Evolutionary conservation across 352 stramenopile species (phyloP), one percentile per base, ranked within the genome.

Genomic region (Globisporangium iwayamae): DNA sequence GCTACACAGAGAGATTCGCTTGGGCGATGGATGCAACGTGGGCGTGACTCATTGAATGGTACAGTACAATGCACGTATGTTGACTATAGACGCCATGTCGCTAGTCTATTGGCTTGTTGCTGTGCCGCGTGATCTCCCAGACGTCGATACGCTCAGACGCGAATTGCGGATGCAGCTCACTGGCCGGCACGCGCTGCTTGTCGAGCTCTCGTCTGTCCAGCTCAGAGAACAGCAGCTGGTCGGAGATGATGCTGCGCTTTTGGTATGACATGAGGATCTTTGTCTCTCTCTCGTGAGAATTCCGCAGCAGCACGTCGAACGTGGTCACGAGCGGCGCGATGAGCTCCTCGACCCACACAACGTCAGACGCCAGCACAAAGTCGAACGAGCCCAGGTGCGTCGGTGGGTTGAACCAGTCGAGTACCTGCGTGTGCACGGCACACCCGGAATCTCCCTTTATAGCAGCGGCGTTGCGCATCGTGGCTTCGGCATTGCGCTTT

Each of bases 321-420:
- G 90, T 95, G 16, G 65, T 18, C 18, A 96, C 90, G 20, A 98
- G 83, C 34, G 91, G 87, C 3, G 73, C 63, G 32, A 97, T 93
- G 43, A 97, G 83, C 60, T 91, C 76, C 48, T 94, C 78, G 18
- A 97, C 75, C 90, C 91, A 98, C 41, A 98, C 90, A 53, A 98
- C 90, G 67, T 97, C 91, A 8, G 91, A 93, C 28, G 87, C 89
- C 28, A 98, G 54, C 32, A 98, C 72, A 20, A 96, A 64, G 61
- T 97, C 86, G 30, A 97, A 67, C 34, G 79, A 62, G 22, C 74
- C 80, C 14, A 91, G 58, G n/a, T 90, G 61, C 4, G 53, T 74
- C 3, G 68, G 73, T 14, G 83, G 79, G 13, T 75, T 48, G 61
- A 91, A 93, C 86, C 84, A 93, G 63, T 92, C 79, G 16, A 95